Base-by-base conservation (phyloP, 768 basidiomycete species). In the Sutorius australiensis region DNA sequence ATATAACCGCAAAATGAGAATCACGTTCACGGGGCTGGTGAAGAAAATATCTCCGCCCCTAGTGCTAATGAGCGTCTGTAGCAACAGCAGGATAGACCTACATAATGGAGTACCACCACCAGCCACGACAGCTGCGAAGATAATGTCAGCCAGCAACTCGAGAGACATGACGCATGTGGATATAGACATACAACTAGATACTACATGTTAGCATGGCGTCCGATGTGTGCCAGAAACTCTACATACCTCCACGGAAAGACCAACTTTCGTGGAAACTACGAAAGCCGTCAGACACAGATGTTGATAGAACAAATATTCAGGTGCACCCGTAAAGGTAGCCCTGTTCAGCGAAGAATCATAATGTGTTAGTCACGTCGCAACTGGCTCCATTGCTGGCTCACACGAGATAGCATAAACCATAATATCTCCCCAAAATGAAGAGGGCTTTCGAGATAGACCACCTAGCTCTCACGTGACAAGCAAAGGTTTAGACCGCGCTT, bases 351-450 rank as follows among this genome's bases (percentile, higher is more conserved):
- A 7, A 6, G 13, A 14, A 41, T 10, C 39, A 8, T 14, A 48
- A 17, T 14, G 31, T 4, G 45, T 44, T 4, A 27, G 7, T 30
- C 19, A 4, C 1, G 30, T 49, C 31, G 4, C 21, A 41, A 2
- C n/a, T 17, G 1, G 12, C 7, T 19, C 19, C 21, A 37, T 30
- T 30, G 12, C 30, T n/a, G 6, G 30, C 46, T 7, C 33, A 42
- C 46, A 11, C 21, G 19, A 34, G 28, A 4, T 28, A 49, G 36
- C 14, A 34, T 10, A 31, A 13, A 16, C 53, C 34, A 38, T 54
- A 54, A 8, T 50, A 54, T 43, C 53, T 50, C n/a, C 27, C 53
- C n/a, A 54, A 9, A 19, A 54, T 21, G 41, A 50, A 54, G 19
- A 54, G 36, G 16, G 31, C 34, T 13, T 49, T 53, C 14, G 48